Evolutionary conservation across 176 grass and related monocot species (phyloP).

Genomic region (Stipa capillata): DNA sequence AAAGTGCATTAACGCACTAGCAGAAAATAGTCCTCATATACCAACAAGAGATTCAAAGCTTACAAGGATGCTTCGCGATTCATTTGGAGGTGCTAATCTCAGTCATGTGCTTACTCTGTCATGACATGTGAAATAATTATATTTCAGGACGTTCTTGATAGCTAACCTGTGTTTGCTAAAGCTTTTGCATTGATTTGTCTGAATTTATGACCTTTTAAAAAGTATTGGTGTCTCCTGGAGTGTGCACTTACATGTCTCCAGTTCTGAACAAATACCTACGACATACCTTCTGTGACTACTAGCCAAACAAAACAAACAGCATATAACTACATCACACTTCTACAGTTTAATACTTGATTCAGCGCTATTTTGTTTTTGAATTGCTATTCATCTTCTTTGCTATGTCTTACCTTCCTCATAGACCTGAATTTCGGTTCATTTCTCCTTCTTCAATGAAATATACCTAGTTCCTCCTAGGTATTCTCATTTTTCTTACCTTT

Average conservation of each 20-base stretch:
- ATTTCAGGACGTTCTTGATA: too few relatives aligned
- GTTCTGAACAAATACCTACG: not conserved
- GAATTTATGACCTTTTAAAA: not conserved
- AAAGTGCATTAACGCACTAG: slow-evolving; percentile 95
- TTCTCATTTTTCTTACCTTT: too few relatives aligned
- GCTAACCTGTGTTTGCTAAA: not conserved
- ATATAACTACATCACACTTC: not conserved
- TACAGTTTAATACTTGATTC: not conserved
- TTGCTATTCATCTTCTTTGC: not conserved
- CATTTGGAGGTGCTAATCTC: slow-evolving; percentile 80
- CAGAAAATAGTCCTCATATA: slow-evolving; percentile 89
- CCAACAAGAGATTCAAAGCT: slow-evolving; percentile 94
- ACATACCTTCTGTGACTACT: not conserved
- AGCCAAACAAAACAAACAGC: not conserved
- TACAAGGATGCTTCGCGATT: slow-evolving; percentile 95
- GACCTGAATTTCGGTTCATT: too few relatives aligned
- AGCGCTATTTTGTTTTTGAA: not conserved
- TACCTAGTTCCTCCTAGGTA: too few relatives aligned
- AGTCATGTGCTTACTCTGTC: slow-evolving; percentile 12
- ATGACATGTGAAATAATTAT: too few relatives aligned
- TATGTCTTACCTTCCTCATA: too few relatives aligned
- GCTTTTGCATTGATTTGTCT: not conserved
- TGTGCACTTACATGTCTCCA: not conserved
- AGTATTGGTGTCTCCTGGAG: not conserved
- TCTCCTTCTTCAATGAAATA: too few relatives aligned